Evolutionary conservation across 495 filamentous ascomycete species (phyloP).

Genomic region (Jackrogersella multiformis): DNA sequence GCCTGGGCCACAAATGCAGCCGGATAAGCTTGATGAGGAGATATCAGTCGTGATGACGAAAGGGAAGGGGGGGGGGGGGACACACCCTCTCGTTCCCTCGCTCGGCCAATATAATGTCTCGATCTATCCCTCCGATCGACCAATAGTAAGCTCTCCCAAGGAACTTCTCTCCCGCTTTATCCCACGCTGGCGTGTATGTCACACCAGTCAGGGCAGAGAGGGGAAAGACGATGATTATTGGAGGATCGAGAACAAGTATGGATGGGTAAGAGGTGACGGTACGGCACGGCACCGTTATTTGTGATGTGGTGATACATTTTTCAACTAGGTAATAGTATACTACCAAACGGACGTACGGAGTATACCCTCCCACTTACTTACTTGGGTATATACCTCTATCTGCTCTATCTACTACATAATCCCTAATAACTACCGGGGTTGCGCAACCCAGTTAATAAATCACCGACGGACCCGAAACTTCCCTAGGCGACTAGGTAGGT

Average conservation of each 20-base stretch:
- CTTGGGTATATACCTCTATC: background rate
- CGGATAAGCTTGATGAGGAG: conserved; percentile 36
- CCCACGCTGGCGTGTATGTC: conserved; percentile 24
- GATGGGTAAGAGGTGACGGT: conserved; percentile 13
- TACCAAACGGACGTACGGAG: conserved; percentile 30
- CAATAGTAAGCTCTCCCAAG: conserved; percentile 38
- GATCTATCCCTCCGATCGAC: conserved; percentile 36
- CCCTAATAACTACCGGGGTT: conserved; percentile 12
- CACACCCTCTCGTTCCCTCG: conserved; percentile 3
- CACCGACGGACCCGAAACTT: conserved; percentile 29
- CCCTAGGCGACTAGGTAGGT: no score
- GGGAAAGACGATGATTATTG: conserved; percentile 34
- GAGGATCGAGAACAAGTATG: conserved; percentile 21
- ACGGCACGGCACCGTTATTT: conserved; percentile 35
- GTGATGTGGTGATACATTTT: conserved; percentile 34
- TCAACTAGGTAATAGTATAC: no score
- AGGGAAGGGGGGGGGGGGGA: background rate
- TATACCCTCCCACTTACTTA: conserved; percentile 13
- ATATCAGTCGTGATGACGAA: conserved; percentile 39
- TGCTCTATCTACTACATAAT: background rate
- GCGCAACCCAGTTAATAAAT: conserved; percentile 23
- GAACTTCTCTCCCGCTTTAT: conserved; percentile 25
- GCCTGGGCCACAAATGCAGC: conserved; percentile 30
- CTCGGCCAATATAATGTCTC: conserved; percentile 33
- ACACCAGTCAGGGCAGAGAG: conserved; percentile 41